Conservation (phyloP, 2,329 filamentous ascomycete species). For the Tolypocladium amazonense region DNA sequence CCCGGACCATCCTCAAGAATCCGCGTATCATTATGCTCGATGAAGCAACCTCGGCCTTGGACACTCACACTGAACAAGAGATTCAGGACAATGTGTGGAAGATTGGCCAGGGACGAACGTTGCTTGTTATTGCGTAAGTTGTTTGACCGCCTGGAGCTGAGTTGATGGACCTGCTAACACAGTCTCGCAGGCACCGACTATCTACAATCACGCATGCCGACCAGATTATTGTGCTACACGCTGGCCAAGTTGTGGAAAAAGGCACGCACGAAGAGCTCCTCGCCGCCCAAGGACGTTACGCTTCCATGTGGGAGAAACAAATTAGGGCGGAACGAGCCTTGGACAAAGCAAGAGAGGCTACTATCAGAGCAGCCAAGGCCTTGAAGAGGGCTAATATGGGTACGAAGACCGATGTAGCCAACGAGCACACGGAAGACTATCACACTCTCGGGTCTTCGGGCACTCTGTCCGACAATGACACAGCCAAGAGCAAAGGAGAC, state of each 20-base stretch:
- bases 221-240: constrained; percentile 69
- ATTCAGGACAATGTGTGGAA: constrained; percentile 80
- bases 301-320: constrained; percentile 84
- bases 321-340: constrained; percentile 62
- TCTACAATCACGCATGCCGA: constrained; percentile 81
- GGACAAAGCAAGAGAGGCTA: constrained; percentile 23
- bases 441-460: constrained; percentile 34
- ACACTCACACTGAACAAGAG: constrained; percentile 86
- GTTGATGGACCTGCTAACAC: constrained; percentile 8
- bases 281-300: constrained; percentile 59
- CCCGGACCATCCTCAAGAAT: constrained; percentile 84
- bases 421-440: constrained; percentile 32
- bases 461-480: constrained; percentile 24
- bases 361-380: constrained; percentile 22
- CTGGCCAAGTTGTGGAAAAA: constrained; percentile 65
- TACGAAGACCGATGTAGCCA: constrained; percentile 19
- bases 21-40: constrained; percentile 87
- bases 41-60: constrained; percentile 83
- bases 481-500: constrained; percentile 19
- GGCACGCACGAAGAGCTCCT: constrained; percentile 74
- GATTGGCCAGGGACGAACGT: constrained; percentile 75
- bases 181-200: constrained; percentile 52
- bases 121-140: constrained; percentile 85
- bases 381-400: constrained; percentile 40
- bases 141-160: not conserved